Evolutionary conservation across 1,284 basidiomycete species (phyloP), one percentile per base, ranked within the genome.

Genomic region (Sporisorium graminicola): DNA sequence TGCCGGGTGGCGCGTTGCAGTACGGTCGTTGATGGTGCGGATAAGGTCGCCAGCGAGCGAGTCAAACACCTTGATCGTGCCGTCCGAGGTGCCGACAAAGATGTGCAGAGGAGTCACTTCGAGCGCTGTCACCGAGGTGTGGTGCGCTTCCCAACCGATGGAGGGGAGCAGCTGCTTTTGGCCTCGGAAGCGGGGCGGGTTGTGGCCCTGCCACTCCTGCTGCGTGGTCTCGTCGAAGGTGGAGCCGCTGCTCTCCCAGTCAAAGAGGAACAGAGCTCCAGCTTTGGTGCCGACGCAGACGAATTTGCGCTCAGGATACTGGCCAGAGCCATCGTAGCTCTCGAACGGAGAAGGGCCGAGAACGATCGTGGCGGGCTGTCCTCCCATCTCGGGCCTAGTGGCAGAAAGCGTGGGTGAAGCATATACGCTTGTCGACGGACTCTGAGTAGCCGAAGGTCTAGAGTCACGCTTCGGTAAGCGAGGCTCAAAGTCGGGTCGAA

Each of bases 21-120:
- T 77, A 24, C 83, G 79, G 51, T 85, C 83, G 57, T 83, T 83
- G 67, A 85, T 82, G 3, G 76, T 79, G 18, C 82, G 81, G 31
- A 85, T 64, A 8, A 82, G 57, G 29, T 73, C 61, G n/a, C 83
- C 88, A 0, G 90, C 91, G 58, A 94, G 87, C 1, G 90, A 88
- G 76, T 94, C 91, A 86, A 90, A 92, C 13, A 91, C 88, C 22
- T 87, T 88, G 20, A 91, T 88, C 4, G 87, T 87, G 4, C 94
- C 93, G 9, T 88, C 87, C 1, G 89, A 87, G 16, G 83, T 85
- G 27, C 71, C 85, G 42, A 68, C 56, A 59, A 77, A 55, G 47
- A 78, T 65, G 56, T 71, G 65, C 56, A 72, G 50, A 8, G 72
- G 74, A n/a, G 78, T 76, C 9, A 80, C 20, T 27, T 79, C 82